phyloP scores from a whole-genome alignment of 1,284 basidiomycete species.

The Somion occarium region DNA sequence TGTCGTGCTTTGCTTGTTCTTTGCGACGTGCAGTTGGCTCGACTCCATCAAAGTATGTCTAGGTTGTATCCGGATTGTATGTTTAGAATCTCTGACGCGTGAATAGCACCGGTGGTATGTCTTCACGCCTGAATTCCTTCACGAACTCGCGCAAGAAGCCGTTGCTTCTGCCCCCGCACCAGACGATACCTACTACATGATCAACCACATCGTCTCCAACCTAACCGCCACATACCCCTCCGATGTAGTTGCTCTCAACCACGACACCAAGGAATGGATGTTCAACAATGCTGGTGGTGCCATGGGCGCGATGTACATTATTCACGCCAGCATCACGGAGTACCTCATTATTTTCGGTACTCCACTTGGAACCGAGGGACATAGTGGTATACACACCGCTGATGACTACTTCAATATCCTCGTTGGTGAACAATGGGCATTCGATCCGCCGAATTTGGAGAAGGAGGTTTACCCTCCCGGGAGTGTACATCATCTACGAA shows the following conservation, averaged over 20 bases:
- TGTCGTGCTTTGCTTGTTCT: constrained; percentile 32
- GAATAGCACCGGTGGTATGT: constrained; percentile 60
- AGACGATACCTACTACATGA: constrained; percentile 57
- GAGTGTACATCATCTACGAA: constrained; percentile 76
- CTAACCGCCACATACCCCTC: constrained; percentile 65
- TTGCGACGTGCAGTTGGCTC: constrained; percentile 37
- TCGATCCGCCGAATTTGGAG: constrained; percentile 72
- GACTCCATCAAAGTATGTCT: constrained; percentile 38
- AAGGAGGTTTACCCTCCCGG: constrained; percentile 85
- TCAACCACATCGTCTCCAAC: constrained; percentile 72
- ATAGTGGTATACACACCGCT: constrained; percentile 90
- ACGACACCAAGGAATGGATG: constrained; percentile 81
- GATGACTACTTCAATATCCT: constrained; percentile 99
- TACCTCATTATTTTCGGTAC: constrained; percentile 96
- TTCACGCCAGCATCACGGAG: constrained; percentile 92
- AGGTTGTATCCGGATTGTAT: background rate
- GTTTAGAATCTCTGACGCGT: background rate
- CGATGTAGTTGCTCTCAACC: constrained; percentile 54
- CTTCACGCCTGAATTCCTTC: constrained; percentile 61
- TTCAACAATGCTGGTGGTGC: constrained; percentile 98
- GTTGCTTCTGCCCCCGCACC: constrained; percentile 53
- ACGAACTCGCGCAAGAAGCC: constrained; percentile 68
- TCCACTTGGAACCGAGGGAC: constrained; percentile 94
- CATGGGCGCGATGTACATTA: constrained; percentile 98
- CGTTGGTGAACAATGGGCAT: constrained; percentile 91